Percentiles rank a stretch among this genome's conserved stretches.
Evolutionary conservation across 176 grass and related monocot species (phyloP).

Genomic region (Secale cereale): DNA sequence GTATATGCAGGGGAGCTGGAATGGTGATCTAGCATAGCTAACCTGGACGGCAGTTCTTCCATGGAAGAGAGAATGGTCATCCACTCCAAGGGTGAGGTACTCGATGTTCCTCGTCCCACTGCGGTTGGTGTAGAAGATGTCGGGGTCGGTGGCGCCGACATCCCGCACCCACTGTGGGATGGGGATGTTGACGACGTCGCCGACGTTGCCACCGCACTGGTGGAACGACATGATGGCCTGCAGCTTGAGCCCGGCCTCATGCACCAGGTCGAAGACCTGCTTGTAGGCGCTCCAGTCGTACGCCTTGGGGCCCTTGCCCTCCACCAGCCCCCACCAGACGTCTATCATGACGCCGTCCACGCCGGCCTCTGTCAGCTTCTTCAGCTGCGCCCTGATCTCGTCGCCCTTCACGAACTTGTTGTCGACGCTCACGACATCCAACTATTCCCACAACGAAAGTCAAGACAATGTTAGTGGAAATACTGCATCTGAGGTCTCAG

Average conservation of each 20-base stretch:
- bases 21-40: not conserved
- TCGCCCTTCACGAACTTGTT: slow-evolving; percentile 53
- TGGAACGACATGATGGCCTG: slow-evolving; percentile 95
- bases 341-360: slow-evolving; percentile 86
- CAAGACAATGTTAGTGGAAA: not conserved
- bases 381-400: slow-evolving; percentile 39
- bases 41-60: slow-evolving; percentile 82
- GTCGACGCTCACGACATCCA: slow-evolving; percentile 40
- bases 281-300: slow-evolving; percentile 78
- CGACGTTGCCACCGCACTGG: slow-evolving; percentile 81
- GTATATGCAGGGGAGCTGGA: not conserved
- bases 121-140: slow-evolving; percentile 84
- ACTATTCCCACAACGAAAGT: not conserved
- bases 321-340: slow-evolving; percentile 93
- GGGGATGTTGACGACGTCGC: slow-evolving; percentile 64
- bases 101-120: slow-evolving; percentile 55
- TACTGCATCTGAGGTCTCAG: not conserved
- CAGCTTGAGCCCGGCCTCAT: slow-evolving; percentile 68
- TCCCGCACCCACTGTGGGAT: slow-evolving; percentile 61
- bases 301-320: slow-evolving; percentile 33
- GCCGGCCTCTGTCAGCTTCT: slow-evolving; percentile 43
- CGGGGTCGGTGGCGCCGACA: slow-evolving; percentile 30
- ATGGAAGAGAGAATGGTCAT: slow-evolving; percentile 67
- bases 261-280: slow-evolving; percentile 63
- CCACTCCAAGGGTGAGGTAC: slow-evolving; percentile 73